Conservation (phyloP, 1,284 basidiomycete genomes). For the Exobasidium cylindrosporum region DNA sequence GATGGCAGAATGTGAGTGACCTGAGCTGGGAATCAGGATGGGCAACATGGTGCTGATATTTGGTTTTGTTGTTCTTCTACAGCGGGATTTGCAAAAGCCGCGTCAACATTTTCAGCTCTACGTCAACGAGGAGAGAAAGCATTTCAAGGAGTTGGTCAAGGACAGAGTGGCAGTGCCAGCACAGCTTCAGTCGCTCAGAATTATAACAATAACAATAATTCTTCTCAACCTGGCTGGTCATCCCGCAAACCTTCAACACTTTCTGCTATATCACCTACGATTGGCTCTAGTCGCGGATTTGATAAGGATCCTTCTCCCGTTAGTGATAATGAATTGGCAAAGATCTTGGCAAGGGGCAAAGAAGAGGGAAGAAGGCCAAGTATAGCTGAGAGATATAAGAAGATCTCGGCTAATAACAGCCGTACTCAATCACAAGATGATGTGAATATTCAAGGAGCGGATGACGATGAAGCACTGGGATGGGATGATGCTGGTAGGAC, state of each 20-base stretch:
- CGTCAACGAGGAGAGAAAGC: slow-evolving; percentile 32
- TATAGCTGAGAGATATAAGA: slow-evolving; percentile 15
- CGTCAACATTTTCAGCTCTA: slow-evolving; percentile 38
- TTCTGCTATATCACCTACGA: slow-evolving; percentile 1
- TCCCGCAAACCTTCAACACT: neutral
- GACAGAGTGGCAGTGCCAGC: too few relatives aligned
- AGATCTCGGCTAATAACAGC: slow-evolving; percentile 4
- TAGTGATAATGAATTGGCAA: slow-evolving; percentile 43
- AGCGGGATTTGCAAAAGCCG: slow-evolving; percentile 30
- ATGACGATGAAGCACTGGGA: slow-evolving; percentile 20
- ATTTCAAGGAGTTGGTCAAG: slow-evolving; percentile 13
- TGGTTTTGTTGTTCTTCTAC: too few relatives aligned
- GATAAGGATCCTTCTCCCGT: slow-evolving; percentile 40
- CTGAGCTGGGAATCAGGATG: too few relatives aligned
- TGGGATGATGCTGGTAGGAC: slow-evolving; percentile 40
- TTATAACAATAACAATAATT: neutral
- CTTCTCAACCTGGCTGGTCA: neutral
- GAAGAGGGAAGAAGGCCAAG: slow-evolving; percentile 4
- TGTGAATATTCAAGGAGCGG: neutral
- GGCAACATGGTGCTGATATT: too few relatives aligned
- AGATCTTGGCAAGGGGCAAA: slow-evolving; percentile 37
- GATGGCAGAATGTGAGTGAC: slow-evolving; percentile 28
- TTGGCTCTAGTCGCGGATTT: neutral
- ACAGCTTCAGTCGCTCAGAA: neutral
- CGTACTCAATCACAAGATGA: neutral